These are phyloP conservation scores for Dactylella cylindrospora DNA, from an alignment of 2,329 filamentous ascomycete species.

Conservation along the genomic window DNA sequence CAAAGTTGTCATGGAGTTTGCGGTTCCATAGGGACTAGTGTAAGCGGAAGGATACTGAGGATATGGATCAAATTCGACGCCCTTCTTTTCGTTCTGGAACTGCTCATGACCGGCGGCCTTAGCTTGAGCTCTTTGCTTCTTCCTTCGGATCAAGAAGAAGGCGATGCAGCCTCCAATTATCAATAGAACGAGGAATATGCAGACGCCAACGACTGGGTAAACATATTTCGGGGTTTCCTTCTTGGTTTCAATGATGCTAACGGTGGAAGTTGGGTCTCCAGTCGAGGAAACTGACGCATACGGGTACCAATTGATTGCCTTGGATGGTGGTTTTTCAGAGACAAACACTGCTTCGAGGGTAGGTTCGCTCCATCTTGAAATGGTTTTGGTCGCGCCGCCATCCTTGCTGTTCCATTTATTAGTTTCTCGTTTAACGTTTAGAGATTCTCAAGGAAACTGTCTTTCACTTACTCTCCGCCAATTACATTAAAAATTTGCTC, in stretches of 20 bases:
- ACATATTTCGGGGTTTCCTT: constrained; percentile 36
- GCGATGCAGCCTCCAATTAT: constrained; percentile 36
- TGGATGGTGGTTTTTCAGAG: constrained; percentile 15
- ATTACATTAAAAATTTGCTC: constrained; percentile 44
- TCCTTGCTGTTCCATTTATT: constrained; percentile 14
- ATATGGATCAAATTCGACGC: constrained; percentile 12
- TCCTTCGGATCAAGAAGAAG: constrained; percentile 37
- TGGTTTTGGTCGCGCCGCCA: constrained; percentile 45
- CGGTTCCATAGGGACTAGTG: too few relatives aligned
- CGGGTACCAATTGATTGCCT: constrained; percentile 32
- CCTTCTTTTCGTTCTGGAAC: constrained; percentile 37
- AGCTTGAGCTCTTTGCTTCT: constrained; percentile 13
- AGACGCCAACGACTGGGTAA: constrained; percentile 36
- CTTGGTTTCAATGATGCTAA: constrained; percentile 29
- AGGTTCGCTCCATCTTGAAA: constrained; percentile 41
- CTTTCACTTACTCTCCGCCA: constrained; percentile 48
- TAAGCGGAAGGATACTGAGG: constrained; percentile 26
- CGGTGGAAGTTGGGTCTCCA: constrained; percentile 5
- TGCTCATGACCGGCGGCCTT: constrained; percentile 40
- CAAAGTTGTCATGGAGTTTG: too few relatives aligned
- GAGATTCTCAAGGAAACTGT: background rate
- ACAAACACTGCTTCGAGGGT: constrained; percentile 44
- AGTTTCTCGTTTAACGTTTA: background rate
- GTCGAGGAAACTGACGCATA: constrained; percentile 18
- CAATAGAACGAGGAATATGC: constrained; percentile 29